Percentiles rank a stretch among this genome's conserved stretches.
Conservation (phyloP, 805 yeast species). For the Saturnispora galanensis region DNA sequence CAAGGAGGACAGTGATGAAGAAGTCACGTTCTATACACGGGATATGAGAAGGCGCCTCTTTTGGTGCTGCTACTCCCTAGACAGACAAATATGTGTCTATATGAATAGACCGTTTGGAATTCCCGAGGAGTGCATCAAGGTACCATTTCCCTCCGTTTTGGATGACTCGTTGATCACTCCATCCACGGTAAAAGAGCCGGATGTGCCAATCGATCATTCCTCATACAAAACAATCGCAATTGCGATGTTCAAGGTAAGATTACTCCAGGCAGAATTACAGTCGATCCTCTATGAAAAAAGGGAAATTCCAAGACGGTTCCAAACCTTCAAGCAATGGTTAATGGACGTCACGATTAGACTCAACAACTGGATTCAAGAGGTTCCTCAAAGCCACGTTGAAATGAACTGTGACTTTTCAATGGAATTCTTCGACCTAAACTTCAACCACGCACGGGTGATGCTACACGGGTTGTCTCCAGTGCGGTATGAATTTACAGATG, state of each 20-base stretch:
- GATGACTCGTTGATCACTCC: slow-evolving; percentile 57
- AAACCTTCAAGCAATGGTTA: slow-evolving; percentile 54
- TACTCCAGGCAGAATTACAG: slow-evolving; percentile 70
- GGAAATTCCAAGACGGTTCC: slow-evolving; percentile 58
- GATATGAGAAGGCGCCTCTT: slow-evolving; percentile 71
- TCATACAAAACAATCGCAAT: slow-evolving; percentile 62
- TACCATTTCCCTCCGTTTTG: slow-evolving; percentile 59
- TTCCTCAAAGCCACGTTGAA: slow-evolving; percentile 45
- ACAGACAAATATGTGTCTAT: slow-evolving; percentile 78
- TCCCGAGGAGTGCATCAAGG: slow-evolving; percentile 68
- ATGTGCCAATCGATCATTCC: slow-evolving; percentile 28
- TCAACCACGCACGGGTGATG: slow-evolving; percentile 62
- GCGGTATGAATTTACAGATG: slow-evolving; percentile 40
- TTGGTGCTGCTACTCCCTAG: slow-evolving; percentile 85
- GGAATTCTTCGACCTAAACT: slow-evolving; percentile 64
- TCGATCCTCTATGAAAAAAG: slow-evolving; percentile 60
- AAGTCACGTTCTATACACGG: slow-evolving; percentile 42
- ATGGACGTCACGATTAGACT: slow-evolving; percentile 38
- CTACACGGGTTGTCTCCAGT: slow-evolving; percentile 74
- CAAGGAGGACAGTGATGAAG: slow-evolving; percentile 38
- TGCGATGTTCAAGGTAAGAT: slow-evolving; percentile 59
- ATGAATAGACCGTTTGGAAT: slow-evolving; percentile 83
- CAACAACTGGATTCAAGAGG: slow-evolving; percentile 50
- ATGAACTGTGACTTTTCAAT: slow-evolving; percentile 70
- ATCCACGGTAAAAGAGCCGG: slow-evolving; percentile 29